Conservation (phyloP, 495 filamentous ascomycete species). For the Xylaria flabelliformis region DNA sequence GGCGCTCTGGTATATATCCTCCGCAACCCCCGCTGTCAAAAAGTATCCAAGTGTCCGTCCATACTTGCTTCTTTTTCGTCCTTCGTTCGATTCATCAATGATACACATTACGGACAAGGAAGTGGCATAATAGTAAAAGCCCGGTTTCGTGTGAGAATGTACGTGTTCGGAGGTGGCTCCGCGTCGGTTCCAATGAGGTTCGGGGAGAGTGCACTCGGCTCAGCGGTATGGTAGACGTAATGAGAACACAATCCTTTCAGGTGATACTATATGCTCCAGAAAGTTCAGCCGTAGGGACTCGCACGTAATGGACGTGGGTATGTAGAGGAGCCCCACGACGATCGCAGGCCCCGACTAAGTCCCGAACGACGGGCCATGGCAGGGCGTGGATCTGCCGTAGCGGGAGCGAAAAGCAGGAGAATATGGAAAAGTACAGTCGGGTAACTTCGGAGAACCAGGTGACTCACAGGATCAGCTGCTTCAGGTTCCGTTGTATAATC, state of each 20-base stretch:
- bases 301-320: slow-evolving; percentile 15
- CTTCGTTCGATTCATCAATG: slow-evolving; percentile 25
- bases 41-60: slow-evolving; percentile 4
- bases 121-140: slow-evolving; percentile 16
- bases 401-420: slow-evolving; percentile 17
- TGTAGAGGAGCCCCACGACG: slow-evolving; percentile 26
- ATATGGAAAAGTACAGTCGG: slow-evolving; percentile 25
- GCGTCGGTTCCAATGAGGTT: slow-evolving; percentile 24
- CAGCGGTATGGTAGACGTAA: slow-evolving; percentile 29
- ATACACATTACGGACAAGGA: slow-evolving; percentile 28
- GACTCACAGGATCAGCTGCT: slow-evolving; percentile 88
- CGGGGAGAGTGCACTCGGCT: slow-evolving; percentile 23
- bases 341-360: slow-evolving; percentile 18
- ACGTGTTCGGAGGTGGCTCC: slow-evolving; percentile 24
- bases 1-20: slow-evolving; percentile 24
- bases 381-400: slow-evolving; percentile 19
- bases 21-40: neutral
- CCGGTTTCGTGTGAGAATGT: slow-evolving; percentile 13
- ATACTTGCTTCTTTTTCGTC: slow-evolving; percentile 14
- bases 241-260: slow-evolving; percentile 31
- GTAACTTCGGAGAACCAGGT: slow-evolving; percentile 34
- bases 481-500: slow-evolving; percentile 98
- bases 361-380: slow-evolving; percentile 25
- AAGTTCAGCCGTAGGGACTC: slow-evolving; percentile 41
- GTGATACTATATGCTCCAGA: slow-evolving; percentile 46